A percentile compares a stretch with the other conserved stretches of the same genome.
These are phyloP conservation scores for Salicornia ramosissima DNA, from an alignment of 148 eudicot genomes.

Conservation along the genomic window DNA sequence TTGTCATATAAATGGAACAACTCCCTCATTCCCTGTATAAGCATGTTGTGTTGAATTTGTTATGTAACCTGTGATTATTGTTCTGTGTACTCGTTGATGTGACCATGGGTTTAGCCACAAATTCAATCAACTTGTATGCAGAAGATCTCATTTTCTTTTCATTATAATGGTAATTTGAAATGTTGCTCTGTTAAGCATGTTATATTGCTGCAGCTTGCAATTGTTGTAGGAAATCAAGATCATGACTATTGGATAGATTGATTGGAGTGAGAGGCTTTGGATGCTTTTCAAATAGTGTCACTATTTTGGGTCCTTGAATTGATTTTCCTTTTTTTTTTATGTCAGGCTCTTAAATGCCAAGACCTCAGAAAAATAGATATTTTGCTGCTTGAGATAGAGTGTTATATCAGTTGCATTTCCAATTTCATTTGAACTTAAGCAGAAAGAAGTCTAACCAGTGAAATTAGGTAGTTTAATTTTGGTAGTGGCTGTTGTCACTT, in stretches of 20 bases:
- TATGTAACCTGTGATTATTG: neutral
- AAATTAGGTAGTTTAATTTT: neutral
- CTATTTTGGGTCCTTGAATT: neutral
- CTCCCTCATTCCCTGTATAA: slow-evolving; percentile 6
- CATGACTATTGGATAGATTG: no score
- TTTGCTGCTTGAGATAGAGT: no score
- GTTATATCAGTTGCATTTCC: no score
- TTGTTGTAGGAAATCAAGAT: no score
- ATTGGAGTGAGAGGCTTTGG: no score
- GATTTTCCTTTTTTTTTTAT: neutral
- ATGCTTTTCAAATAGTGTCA: neutral
- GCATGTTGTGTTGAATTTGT: neutral
- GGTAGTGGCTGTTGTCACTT: neutral
- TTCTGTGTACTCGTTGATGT: neutral
- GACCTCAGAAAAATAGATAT: no score
- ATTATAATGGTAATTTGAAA: no score
- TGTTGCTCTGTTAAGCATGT: no score
- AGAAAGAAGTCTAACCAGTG: neutral
- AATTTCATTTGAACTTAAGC: neutral
- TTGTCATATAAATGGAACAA: slow-evolving; percentile 21
- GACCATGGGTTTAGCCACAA: neutral
- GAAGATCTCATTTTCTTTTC: neutral
- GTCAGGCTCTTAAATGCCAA: neutral
- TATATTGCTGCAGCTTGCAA: no score
- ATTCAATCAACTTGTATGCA: neutral